Evolutionary conservation across 2,329 filamentous ascomycete genomes (phyloP), one percentile per base, ranked within the genome.

Genomic region (Aaosphaeria pasadenensis): DNA sequence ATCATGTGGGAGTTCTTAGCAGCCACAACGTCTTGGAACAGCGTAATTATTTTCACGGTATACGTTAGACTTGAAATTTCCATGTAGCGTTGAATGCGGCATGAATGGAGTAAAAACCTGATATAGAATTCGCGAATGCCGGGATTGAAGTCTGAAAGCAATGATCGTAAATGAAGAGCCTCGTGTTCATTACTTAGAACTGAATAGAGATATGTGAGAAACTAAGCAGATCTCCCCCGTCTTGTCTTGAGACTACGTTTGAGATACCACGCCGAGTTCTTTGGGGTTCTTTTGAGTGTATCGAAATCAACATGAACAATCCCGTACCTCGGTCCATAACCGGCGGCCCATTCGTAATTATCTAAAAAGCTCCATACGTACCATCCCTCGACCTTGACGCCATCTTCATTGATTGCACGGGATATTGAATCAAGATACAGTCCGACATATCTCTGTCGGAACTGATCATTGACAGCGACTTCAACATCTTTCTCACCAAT

Each of bases 251-350:
- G 24, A n/a, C 11, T 40, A 9, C 7, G 7, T 28, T 40, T 40
- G 39, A 40, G 39, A 40, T 40, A 40, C 39, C 39, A 40, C 11
- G 39, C 39, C 11, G 11, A 13, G 24, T 28, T 28, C 39, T 40
- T 40, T n/a, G 39, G 39, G 7, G 39, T 40, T 17, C 39, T 40
- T 4, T 40, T 40, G 9, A 40, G 24, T 28, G 39, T 40, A n/a
- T 40, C 39, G 24, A 40, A 40, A 40, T 40, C 39, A 40, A 40
- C 4, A 40, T 40, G 39, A n/a, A 40, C 39, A 24, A 40, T 40
- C 7, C 39, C 39, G 24, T 40, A 40, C 24, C 39, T 11, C 24
- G 39, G 39, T 40, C 39, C 39, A 4, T 11, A 40, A 9, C 39
- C 39, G 2, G 39, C 39, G 7, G 39, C 9, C 39, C 39, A 40